A percentile compares a stretch with the other conserved stretches of the same genome.
phyloP scores from a whole-genome alignment of 1,284 basidiomycete genomes.

The Apiotrichum gamsii region DNA sequence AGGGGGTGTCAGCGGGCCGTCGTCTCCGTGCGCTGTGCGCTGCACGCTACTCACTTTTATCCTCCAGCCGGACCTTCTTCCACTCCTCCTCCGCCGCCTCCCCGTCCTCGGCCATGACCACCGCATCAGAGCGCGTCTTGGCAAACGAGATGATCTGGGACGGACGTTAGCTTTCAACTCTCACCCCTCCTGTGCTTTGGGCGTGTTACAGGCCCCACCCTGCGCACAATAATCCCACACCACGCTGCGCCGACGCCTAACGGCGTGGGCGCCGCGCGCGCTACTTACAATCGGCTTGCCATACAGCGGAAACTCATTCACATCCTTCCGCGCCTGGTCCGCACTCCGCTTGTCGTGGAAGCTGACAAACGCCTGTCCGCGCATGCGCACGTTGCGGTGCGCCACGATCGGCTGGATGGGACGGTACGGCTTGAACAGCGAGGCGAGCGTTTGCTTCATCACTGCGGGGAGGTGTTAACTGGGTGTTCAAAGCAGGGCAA shows the following conservation, averaged over 20 bases:
- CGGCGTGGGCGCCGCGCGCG: no score
- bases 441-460: slow-evolving; percentile 78
- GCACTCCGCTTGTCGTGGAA: slow-evolving; percentile 76
- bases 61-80: slow-evolving; percentile 63
- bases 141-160: slow-evolving; percentile 73
- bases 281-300: slow-evolving; percentile 83
- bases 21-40: no score
- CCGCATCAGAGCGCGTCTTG: slow-evolving; percentile 76
- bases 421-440: slow-evolving; percentile 89
- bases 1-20: no score
- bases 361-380: slow-evolving; percentile 95
- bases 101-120: slow-evolving; percentile 66
- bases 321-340: slow-evolving; percentile 81
- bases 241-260: no score
- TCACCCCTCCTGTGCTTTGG: no score
- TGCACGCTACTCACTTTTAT: slow-evolving; percentile 81
- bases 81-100: slow-evolving; percentile 63
- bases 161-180: background rate
- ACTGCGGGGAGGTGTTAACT: slow-evolving; percentile 51
- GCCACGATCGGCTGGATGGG: slow-evolving; percentile 87
- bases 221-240: no score
- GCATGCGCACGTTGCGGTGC: slow-evolving; percentile 89
- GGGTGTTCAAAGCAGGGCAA: background rate
- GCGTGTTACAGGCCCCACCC: no score
- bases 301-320: slow-evolving; percentile 89